Evolutionary conservation across 2,329 filamentous ascomycete genomes (phyloP).

Genomic region (Cytospora leucostoma): DNA sequence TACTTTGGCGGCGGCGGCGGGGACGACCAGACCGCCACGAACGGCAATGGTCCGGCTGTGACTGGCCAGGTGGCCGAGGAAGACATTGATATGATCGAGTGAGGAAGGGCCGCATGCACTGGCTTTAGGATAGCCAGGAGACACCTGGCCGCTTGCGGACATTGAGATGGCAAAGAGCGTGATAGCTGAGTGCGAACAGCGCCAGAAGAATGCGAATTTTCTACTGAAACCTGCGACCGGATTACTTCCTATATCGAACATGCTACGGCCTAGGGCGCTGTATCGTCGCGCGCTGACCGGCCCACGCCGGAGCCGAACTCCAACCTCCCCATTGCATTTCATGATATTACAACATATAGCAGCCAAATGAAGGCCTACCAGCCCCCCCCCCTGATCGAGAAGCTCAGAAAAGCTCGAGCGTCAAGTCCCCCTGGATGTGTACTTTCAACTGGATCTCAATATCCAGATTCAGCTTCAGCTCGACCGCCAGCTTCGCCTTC

Average conservation of each 20-base stretch:
- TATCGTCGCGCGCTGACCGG: neutral
- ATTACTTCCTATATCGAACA: neutral
- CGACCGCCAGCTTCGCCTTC: conserved; percentile 27
- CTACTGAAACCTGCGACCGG: conserved; percentile 2
- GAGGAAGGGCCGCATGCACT: conserved; percentile 9
- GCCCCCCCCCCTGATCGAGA: neutral
- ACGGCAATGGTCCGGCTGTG: conserved; percentile 45
- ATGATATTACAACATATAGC: conserved; percentile 8
- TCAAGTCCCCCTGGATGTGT: conserved; percentile 68
- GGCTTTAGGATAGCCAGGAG: conserved; percentile 2
- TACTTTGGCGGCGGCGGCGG: conserved; percentile 65
- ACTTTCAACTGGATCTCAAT: conserved; percentile 70
- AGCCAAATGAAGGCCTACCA: neutral
- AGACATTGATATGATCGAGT: conserved; percentile 36
- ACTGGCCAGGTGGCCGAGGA: conserved; percentile 27
- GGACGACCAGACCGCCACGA: conserved; percentile 32
- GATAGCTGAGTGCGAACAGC: neutral
- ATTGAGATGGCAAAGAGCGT: neutral
- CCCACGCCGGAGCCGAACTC: neutral
- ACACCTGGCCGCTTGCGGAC: neutral
- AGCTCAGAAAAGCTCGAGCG: conserved; percentile 49
- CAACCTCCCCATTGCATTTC: conserved; percentile 42
- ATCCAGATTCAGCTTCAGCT: conserved; percentile 66
- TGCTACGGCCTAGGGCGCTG: neutral
- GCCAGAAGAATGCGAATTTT: neutral